Conservation (phyloP, 129 eudicot genomes). For the Pseudognaphalium luteoalbum region DNA sequence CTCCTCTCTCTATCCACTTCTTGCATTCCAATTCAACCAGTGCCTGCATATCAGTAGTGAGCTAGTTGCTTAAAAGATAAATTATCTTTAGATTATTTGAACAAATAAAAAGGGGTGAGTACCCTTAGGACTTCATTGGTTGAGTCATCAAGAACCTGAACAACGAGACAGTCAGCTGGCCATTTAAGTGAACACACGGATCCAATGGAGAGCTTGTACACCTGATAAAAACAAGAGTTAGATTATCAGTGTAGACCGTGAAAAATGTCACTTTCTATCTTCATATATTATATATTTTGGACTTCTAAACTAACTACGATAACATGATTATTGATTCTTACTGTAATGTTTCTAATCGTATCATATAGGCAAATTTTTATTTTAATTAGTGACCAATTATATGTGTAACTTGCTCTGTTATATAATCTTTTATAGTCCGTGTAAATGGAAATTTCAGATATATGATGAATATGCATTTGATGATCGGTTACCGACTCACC, state of each 20-base stretch:
- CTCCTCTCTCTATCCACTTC: constrained; percentile 66
- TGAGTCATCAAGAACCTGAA: constrained; percentile 88
- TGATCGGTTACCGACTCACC: constrained; percentile 2
- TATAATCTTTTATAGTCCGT: background rate
- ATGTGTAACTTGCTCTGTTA: background rate
- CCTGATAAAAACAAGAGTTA: constrained; percentile 42
- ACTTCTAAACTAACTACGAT: background rate
- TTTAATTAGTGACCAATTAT: background rate
- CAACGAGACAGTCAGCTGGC: constrained; percentile 71
- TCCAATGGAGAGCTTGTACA: constrained; percentile 88
- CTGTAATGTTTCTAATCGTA: background rate
- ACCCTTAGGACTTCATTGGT: constrained; percentile 80
- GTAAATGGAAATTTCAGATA: constrained; percentile 6
- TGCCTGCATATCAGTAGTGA: constrained; percentile 41
- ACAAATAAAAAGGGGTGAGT: constrained; percentile 15
- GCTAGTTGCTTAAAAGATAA: constrained; percentile 1
- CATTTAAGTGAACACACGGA: constrained; percentile 69
- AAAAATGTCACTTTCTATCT: too few species aligned
- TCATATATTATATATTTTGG: background rate
- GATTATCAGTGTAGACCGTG: background rate
- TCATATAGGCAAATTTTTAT: background rate
- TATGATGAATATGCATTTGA: constrained; percentile 6
- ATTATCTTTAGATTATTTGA: background rate
- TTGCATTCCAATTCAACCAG: constrained; percentile 69
- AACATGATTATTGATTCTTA: background rate